These are phyloP conservation scores for Phanerochaete sordida DNA, from an alignment of 768 basidiomycete species.

Conservation along the genomic window DNA sequence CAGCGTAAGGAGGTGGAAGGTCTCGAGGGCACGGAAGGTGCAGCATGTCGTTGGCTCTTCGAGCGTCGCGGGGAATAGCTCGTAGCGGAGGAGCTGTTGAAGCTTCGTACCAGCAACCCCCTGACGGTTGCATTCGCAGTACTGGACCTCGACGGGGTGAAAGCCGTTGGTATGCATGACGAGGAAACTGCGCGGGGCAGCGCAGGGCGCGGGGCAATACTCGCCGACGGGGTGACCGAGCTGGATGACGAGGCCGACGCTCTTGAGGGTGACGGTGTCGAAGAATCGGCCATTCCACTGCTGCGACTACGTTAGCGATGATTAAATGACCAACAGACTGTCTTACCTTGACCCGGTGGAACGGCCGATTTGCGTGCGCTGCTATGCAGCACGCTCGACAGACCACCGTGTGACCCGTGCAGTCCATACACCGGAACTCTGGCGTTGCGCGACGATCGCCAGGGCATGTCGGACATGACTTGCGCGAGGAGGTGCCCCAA, in stretches of 20 bases:
- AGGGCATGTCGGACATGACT: too few species aligned
- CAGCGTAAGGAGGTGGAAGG: conserved; percentile 6
- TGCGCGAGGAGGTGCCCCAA: too few species aligned
- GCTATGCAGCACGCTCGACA: conserved; percentile 8
- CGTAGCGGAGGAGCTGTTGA: conserved; percentile 16
- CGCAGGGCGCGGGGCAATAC: conserved; percentile 6
- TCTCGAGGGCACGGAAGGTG: conserved; percentile 1
- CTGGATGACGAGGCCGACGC: conserved; percentile 21
- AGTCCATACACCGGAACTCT: neutral
- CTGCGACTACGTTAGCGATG: conserved; percentile 4
- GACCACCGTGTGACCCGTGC: neutral
- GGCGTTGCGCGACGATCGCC: too few species aligned
- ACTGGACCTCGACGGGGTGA: conserved; percentile 20
- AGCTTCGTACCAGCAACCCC: neutral
- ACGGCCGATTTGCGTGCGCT: conserved; percentile 10
- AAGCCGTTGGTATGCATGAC: conserved; percentile 24
- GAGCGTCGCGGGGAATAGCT: conserved; percentile 6
- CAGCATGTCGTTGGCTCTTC: conserved; percentile 2
- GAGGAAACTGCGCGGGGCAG: conserved; percentile 7
- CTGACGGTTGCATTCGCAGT: conserved; percentile 21
- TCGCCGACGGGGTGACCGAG: conserved; percentile 21
- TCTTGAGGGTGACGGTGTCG: conserved; percentile 6
- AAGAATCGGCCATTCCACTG: conserved; percentile 16
- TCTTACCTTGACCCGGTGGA: conserved; percentile 19
- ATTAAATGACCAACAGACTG: too few species aligned